Percentiles rank a stretch among this genome's conserved stretches.
Evolutionary conservation across 2,329 filamentous ascomycete genomes (phyloP).

Genomic region (Beauveria sp.): DNA sequence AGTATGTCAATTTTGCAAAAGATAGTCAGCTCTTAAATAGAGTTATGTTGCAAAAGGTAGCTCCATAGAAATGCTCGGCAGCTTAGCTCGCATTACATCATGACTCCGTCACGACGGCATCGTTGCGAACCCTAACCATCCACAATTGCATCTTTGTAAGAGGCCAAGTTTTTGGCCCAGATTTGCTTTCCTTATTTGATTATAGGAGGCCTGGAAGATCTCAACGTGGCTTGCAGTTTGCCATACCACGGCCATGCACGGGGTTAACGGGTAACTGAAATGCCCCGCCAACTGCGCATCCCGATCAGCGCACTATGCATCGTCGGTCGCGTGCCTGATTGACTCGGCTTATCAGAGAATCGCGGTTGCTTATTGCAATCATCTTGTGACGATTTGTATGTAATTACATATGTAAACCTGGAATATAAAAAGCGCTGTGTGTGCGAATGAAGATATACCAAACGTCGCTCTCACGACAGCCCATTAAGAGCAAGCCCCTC

Average conservation of each 20-base stretch:
- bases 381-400: neutral
- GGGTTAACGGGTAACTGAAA: neutral
- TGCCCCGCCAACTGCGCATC: neutral
- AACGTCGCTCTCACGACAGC: slow-evolving; percentile 15
- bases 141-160: neutral
- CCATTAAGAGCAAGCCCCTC: slow-evolving; percentile 32
- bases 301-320: neutral
- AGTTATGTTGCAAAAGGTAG: neutral
- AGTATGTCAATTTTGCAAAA: neutral
- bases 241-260: neutral
- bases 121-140: neutral
- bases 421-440: neutral
- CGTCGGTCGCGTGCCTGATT: neutral
- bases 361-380: no score
- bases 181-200: neutral
- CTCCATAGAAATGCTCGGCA: slow-evolving; percentile 1
- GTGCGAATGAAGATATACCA: no score
- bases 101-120: slow-evolving; percentile 4
- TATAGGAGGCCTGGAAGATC: neutral
- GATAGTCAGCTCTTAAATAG: neutral
- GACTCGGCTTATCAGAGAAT: neutral
- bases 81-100: slow-evolving; percentile 10
- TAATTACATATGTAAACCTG: neutral
- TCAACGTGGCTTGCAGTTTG: neutral
- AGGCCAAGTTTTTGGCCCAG: neutral